phyloP scores from a whole-genome alignment of 2,329 filamentous ascomycete species.

The Trichoderma pleuroti region DNA sequence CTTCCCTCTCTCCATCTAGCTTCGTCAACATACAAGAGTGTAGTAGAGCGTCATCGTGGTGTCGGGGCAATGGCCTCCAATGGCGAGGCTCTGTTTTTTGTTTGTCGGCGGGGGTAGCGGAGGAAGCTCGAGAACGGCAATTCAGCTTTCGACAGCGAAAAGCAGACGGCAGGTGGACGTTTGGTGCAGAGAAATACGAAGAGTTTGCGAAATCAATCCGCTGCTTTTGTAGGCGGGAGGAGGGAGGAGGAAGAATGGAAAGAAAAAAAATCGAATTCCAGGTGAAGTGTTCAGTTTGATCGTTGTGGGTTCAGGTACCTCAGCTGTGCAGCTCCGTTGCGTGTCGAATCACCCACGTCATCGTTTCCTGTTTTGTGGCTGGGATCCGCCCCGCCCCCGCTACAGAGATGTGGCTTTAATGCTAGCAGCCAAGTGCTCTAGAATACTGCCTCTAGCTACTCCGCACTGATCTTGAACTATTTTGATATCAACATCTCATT shows the following conservation, averaged over 20 bases:
- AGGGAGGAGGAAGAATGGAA: neutral
- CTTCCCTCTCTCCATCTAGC: neutral
- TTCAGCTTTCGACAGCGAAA: neutral
- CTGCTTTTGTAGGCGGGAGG: neutral
- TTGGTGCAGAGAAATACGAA: neutral
- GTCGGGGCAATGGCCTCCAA: slow-evolving; percentile 18
- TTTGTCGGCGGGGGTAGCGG: neutral
- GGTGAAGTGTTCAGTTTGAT: slow-evolving; percentile 13
- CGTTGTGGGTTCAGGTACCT: slow-evolving; percentile 15
- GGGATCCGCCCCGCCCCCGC: slow-evolving; percentile 24
- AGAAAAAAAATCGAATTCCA: neutral
- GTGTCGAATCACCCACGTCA: slow-evolving; percentile 34
- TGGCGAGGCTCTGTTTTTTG: slow-evolving; percentile 1
- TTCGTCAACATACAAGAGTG: slow-evolving; percentile 44
- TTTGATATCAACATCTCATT: too few species aligned
- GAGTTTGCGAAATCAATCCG: neutral
- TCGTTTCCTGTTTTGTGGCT: slow-evolving; percentile 31
- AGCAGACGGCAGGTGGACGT: neutral
- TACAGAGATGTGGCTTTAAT: slow-evolving; percentile 17
- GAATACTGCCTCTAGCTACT: neutral
- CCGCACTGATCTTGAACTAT: too few species aligned
- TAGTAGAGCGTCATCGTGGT: slow-evolving; percentile 58
- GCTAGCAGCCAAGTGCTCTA: neutral
- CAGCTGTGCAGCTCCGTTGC: slow-evolving; percentile 5
- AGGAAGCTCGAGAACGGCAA: neutral